A percentile compares a stretch with the other conserved stretches of the same genome.
These are phyloP conservation scores for Aspergillus japonicus DNA, from an alignment of 2,329 filamentous ascomycete genomes.

Conservation along the genomic window DNA sequence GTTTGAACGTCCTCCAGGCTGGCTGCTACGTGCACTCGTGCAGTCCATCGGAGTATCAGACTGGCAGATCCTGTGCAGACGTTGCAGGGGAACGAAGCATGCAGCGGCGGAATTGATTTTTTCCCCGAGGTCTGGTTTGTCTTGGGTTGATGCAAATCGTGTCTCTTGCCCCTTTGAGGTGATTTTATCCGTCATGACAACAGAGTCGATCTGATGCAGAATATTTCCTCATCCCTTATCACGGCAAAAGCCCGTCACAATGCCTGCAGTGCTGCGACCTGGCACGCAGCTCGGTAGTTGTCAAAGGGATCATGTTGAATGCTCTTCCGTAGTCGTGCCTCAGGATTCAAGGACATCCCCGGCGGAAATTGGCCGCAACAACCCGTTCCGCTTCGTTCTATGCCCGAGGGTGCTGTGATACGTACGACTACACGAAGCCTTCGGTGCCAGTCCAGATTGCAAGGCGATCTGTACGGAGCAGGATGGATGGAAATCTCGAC, in stretches of 20 bases:
- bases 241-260: too few species aligned
- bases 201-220: neutral
- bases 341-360: neutral
- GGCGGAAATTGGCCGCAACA: neutral
- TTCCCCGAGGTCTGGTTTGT: constrained; percentile 6
- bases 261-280: too few species aligned
- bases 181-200: neutral
- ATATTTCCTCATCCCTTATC: neutral
- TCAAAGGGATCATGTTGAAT: neutral
- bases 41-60: neutral
- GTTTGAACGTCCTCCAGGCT: neutral
- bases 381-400: neutral
- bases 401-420: neutral
- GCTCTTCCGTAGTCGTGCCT: neutral
- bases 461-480: neutral
- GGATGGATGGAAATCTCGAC: neutral
- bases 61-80: too few species aligned
- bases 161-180: neutral
- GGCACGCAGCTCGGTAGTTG: neutral
- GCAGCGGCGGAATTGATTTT: constrained; percentile 14
- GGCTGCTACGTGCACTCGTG: neutral
- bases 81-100: neutral
- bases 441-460: neutral
- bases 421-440: neutral
- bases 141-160: neutral